A percentile compares a stretch with the other conserved stretches of the same genome.
phyloP scores from a whole-genome alignment of 2,329 filamentous ascomycete species.

The Mariannaea elegans region DNA sequence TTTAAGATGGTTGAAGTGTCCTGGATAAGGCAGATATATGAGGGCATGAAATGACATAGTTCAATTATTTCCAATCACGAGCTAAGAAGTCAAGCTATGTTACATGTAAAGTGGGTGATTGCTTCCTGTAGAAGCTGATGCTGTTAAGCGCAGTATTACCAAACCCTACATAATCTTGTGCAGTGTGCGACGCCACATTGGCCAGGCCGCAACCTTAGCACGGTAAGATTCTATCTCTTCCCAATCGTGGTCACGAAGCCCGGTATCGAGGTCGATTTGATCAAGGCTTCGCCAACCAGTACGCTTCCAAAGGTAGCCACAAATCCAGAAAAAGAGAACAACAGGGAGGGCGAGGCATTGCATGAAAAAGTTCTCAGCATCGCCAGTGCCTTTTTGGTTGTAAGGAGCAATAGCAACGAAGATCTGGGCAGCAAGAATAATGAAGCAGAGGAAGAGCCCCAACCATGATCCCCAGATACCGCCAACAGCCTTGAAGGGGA shows the following conservation, averaged over 20 bases:
- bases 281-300: conserved; percentile 64
- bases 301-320: conserved; percentile 72
- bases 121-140: neutral
- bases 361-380: conserved; percentile 62
- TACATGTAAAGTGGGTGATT: neutral
- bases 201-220: conserved; percentile 57
- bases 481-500: conserved; percentile 68
- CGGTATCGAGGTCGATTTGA: conserved; percentile 74
- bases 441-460: conserved; percentile 63
- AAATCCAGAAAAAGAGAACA: conserved; percentile 62
- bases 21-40: no score
- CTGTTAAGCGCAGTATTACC: neutral
- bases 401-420: conserved; percentile 58
- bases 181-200: conserved; percentile 54
- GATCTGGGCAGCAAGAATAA: conserved; percentile 63
- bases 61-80: conserved; percentile 1
- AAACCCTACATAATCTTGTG: conserved; percentile 46
- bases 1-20: no score
- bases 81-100: neutral
- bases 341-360: conserved; percentile 62
- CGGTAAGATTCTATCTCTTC: conserved; percentile 65
- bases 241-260: conserved; percentile 71
- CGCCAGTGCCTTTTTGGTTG: conserved; percentile 40
- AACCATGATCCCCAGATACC: conserved; percentile 71
- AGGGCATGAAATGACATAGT: neutral